Conservation (phyloP, 129 eudicot species). For the Escallonia rubra region DNA sequence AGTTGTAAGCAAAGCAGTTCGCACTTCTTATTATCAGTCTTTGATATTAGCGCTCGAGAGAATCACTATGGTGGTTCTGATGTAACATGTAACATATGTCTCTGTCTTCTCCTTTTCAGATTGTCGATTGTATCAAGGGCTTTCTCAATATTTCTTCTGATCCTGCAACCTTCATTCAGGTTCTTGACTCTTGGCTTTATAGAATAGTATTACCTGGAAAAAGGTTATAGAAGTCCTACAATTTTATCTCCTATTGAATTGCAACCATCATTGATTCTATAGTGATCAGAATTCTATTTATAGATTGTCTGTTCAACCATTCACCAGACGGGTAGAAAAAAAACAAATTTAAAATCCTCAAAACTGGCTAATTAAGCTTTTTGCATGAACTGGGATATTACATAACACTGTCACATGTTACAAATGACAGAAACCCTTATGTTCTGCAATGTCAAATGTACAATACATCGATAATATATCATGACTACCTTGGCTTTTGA, state of each 20-base stretch:
- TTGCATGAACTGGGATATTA: no score
- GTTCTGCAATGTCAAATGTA: no score
- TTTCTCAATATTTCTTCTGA: slow-evolving; percentile 54
- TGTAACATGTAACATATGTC: not conserved
- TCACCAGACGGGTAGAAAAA: not conserved
- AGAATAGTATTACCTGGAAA: not conserved
- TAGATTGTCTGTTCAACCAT: not conserved
- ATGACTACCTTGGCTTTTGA: no score
- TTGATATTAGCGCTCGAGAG: not conserved
- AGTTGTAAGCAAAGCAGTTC: no score
- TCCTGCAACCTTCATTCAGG: slow-evolving; percentile 85
- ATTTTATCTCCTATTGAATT: not conserved
- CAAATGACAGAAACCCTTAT: no score
- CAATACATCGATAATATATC: no score
- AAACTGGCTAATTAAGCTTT: no score
- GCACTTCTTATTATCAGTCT: not conserved
- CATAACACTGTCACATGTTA: no score
- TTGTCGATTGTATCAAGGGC: slow-evolving; percentile 54
- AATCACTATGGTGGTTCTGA: not conserved
- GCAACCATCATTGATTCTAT: not conserved
- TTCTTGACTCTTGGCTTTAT: slow-evolving; percentile 5
- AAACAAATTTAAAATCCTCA: no score
- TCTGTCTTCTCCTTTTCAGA: slow-evolving; percentile 31
- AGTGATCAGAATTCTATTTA: not conserved
- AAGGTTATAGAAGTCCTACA: not conserved